Conservation (phyloP, 768 basidiomycete genomes). For the Mycena albidolilacea region DNA sequence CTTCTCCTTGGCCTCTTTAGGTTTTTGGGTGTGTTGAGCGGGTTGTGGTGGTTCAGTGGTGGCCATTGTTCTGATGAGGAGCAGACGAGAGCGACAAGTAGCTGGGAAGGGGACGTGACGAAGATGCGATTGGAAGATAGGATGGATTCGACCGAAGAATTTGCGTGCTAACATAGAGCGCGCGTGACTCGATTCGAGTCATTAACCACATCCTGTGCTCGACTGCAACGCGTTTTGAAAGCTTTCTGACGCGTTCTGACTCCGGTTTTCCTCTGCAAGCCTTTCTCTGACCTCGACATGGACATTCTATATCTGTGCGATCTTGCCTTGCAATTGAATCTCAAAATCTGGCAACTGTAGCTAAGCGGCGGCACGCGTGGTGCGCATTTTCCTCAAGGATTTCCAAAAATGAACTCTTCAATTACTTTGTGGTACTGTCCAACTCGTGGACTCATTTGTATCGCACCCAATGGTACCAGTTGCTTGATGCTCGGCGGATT, state of each 20-base stretch:
- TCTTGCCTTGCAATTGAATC: background rate
- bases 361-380: background rate
- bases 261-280: background rate
- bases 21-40: conserved; percentile 44
- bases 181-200: conserved; percentile 29
- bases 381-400: no score
- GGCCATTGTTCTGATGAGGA: conserved; percentile 59
- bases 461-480: no score
- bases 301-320: no score
- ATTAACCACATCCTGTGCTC: background rate
- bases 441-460: no score
- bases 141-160: conserved; percentile 38
- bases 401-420: no score
- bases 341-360: background rate
- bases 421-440: no score
- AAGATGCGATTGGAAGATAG: conserved; percentile 51
- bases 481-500: no score
- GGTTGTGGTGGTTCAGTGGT: conserved; percentile 65
- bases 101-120: conserved; percentile 44
- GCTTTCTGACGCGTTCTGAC: conserved; percentile 10
- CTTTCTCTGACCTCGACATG: background rate
- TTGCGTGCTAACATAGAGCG: conserved; percentile 35
- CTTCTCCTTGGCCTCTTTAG: conserved; percentile 59
- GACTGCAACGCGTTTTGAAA: background rate
- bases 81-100: conserved; percentile 46